Evolutionary conservation across 2,329 filamentous ascomycete genomes (phyloP).

Genomic region (Fusarium sp.): DNA sequence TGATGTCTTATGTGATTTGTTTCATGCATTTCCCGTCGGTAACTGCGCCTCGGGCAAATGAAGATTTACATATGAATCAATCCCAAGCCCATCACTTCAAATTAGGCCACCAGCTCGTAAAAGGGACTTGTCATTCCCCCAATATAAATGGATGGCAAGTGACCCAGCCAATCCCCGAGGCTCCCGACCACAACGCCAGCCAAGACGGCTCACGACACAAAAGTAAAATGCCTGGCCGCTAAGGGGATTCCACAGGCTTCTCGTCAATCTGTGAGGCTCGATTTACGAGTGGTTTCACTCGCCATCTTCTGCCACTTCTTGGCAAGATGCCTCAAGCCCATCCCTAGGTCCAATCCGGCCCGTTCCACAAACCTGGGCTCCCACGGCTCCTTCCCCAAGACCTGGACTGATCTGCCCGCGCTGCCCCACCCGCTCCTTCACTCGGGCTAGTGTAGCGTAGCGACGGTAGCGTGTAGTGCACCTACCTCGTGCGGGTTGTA

Average conservation of each 20-base stretch:
- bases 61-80: not conserved
- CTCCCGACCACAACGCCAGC: not conserved
- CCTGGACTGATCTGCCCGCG: not conserved
- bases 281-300: not conserved
- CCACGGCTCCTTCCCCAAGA: not conserved
- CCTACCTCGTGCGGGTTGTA: not conserved
- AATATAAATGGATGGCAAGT: not conserved
- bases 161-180: not conserved
- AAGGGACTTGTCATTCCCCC: not conserved
- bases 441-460: not conserved
- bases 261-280: not conserved
- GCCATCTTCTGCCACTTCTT: conserved; percentile 30
- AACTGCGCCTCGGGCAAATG: not conserved
- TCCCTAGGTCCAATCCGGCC: not conserved
- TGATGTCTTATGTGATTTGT: not conserved
- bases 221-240: not conserved
- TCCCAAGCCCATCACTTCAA: not conserved
- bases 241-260: not conserved
- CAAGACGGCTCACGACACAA: not conserved
- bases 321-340: conserved; percentile 15
- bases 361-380: not conserved
- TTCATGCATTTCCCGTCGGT: not conserved
- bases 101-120: not conserved
- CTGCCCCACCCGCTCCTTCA: conserved; percentile 20
- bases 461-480: not conserved